Conservation (phyloP, 495 filamentous ascomycete species). For the Bryoglossum gracile region DNA sequence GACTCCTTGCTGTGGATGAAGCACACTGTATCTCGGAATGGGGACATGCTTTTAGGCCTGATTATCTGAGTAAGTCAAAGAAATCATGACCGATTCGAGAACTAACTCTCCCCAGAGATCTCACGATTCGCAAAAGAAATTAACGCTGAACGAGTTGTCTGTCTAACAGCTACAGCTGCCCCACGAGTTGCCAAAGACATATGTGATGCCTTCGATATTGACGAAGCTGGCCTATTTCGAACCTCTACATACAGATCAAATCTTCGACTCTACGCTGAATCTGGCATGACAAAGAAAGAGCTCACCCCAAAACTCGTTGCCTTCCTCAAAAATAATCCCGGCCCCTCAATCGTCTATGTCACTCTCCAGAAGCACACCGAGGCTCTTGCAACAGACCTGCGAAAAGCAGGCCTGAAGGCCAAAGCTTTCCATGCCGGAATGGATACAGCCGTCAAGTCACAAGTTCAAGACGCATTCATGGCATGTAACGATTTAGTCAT, state of each 20-base stretch:
- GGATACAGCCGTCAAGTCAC: slow-evolving; percentile 31
- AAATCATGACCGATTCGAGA: neutral
- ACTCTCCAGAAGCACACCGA: slow-evolving; percentile 46
- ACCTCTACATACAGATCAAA: slow-evolving; percentile 52
- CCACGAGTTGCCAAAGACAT: slow-evolving; percentile 47
- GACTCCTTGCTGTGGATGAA: slow-evolving; percentile 51
- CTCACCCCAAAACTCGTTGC: slow-evolving; percentile 36
- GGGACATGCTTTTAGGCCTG: slow-evolving; percentile 52
- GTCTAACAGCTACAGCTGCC: slow-evolving; percentile 49
- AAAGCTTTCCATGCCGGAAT: slow-evolving; percentile 49
- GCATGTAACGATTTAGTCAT: slow-evolving; percentile 37
- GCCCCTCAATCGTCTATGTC: slow-evolving; percentile 51
- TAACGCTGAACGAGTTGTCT: slow-evolving; percentile 46
- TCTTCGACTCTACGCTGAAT: slow-evolving; percentile 42
- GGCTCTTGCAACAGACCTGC: slow-evolving; percentile 31
- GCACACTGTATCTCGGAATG: slow-evolving; percentile 57
- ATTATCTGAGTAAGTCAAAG: slow-evolving; percentile 42
- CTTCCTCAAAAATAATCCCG: slow-evolving; percentile 42
- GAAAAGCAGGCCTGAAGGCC: slow-evolving; percentile 31
- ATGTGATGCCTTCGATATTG: slow-evolving; percentile 43
- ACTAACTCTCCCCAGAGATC: slow-evolving; percentile 29
- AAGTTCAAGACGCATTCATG: slow-evolving; percentile 49
- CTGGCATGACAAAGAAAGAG: slow-evolving; percentile 31
- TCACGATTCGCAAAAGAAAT: slow-evolving; percentile 50
- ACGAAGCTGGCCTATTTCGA: slow-evolving; percentile 40